phyloP scores from a whole-genome alignment of 768 basidiomycete species.

The Boletellus ananas region DNA sequence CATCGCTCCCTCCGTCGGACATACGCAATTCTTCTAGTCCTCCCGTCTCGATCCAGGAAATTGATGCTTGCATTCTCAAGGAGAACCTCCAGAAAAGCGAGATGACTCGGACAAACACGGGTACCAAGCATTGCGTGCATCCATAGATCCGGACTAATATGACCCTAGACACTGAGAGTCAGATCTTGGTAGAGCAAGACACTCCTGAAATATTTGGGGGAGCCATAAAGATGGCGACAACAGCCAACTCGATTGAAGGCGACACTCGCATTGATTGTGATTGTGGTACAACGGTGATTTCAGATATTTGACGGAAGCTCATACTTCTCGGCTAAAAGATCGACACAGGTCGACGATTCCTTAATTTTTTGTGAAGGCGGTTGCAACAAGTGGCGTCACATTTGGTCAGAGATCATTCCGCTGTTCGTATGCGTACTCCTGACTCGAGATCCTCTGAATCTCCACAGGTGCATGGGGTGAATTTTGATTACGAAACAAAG shows the following conservation, averaged over 20 bases:
- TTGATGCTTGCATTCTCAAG: slow-evolving; percentile 4
- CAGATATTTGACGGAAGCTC: not conserved
- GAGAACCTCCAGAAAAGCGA: slow-evolving; percentile 6
- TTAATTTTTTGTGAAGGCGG: slow-evolving; percentile 63
- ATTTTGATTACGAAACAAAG: not conserved
- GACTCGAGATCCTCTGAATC: not conserved
- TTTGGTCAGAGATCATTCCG: slow-evolving; percentile 49
- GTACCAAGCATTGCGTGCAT: slow-evolving; percentile 38
- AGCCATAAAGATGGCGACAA: slow-evolving; percentile 5
- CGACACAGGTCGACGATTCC: slow-evolving; percentile 51
- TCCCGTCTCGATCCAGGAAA: slow-evolving; percentile 22
- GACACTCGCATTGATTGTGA: slow-evolving; percentile 59
- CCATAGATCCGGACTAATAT: not conserved
- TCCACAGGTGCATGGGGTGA: slow-evolving; percentile 39
- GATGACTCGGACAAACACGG: slow-evolving; percentile 30
- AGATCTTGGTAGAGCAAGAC: slow-evolving; percentile 15
- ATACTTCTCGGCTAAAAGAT: not conserved
- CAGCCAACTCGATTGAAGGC: slow-evolving; percentile 14
- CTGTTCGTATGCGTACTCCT: not conserved
- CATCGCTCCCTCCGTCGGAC: slow-evolving; percentile 29
- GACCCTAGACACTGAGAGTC: slow-evolving; percentile 32
- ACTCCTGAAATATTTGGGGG: not conserved
- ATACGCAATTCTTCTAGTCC: slow-evolving; percentile 15
- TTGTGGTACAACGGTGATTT: slow-evolving; percentile 54
- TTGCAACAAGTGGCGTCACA: slow-evolving; percentile 73